Evolutionary conservation across 495 filamentous ascomycete genomes (phyloP), one percentile per base, ranked within the genome.

Genomic region (Chaetomidium leptoderma): DNA sequence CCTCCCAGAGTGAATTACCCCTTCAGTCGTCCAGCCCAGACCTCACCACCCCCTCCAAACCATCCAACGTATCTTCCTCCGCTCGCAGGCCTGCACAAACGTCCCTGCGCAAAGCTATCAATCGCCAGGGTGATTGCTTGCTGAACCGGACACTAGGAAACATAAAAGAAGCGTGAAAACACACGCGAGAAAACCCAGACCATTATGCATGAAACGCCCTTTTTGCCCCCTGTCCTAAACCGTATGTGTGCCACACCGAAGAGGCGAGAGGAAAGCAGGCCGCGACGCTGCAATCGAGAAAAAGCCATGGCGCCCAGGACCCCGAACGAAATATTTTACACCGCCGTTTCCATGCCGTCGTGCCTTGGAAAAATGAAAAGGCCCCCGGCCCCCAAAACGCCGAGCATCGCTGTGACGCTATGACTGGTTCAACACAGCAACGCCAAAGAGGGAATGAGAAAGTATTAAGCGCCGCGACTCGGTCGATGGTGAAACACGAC

Each of bases 401-500:
- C 65, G 14, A 56, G 53, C 61, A 50, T 39, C 62, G 48, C 35
- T 44, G 29, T 46, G 40, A 59, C 53, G 59, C 58, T 44, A 50
- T 60, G 23, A 30, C 39, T 33, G 3, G 19, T n/a, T 8, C n/a
- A 33, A 58, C 16, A 51, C 37, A 46, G 32, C n/a, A 55, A 36
- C 43, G 43, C 44, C 44, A 45, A 37, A 23, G 7, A 17, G 21
- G 45, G 29, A 54, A 61, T 30, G 50, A 56, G 39, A 35, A 46
- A 51, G 23, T 9, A 58, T 43, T 45, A 47, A 23, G 13, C 48
- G 13, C 33, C n/a, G 16, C 24, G 29, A n/a, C 30, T 27, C 21
- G 19, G 35, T 35, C 35, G 33, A 26, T 23, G 26, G 13, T 23
- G 30, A 50, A 36, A 23, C 5, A 14, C 17, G 43, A 5, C n/a